Conservation (phyloP, 1,284 basidiomycete species). For the Ceratobasidium sp. region DNA sequence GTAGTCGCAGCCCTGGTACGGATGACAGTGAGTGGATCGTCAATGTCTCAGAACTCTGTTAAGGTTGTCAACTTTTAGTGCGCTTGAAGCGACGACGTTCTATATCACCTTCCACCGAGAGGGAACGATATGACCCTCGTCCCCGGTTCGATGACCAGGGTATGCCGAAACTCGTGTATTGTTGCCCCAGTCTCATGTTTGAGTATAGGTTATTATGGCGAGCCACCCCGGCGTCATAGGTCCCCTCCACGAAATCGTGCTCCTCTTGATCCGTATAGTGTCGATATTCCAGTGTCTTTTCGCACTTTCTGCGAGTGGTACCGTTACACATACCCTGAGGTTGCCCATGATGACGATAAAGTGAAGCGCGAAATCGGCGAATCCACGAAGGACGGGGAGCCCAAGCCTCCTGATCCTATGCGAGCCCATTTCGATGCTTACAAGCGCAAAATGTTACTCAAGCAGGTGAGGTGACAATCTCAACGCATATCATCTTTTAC, state of each 20-base stretch:
- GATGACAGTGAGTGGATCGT: constrained; percentile 68
- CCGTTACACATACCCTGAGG: constrained; percentile 79
- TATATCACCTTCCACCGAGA: constrained; percentile 82
- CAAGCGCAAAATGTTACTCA: constrained; percentile 85
- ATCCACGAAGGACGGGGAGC: constrained; percentile 64
- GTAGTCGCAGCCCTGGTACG: constrained; percentile 76
- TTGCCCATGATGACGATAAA: constrained; percentile 82
- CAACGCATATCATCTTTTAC: constrained; percentile 48
- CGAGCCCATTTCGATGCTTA: constrained; percentile 89
- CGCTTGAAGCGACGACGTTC: constrained; percentile 82
- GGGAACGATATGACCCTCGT: constrained; percentile 81
- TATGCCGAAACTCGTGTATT: constrained; percentile 52
- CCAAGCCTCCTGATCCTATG: constrained; percentile 83
- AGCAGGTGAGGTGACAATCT: constrained; percentile 72
- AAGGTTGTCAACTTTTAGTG: constrained; percentile 56
- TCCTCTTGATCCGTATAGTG: constrained; percentile 76
- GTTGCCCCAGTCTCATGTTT: neutral
- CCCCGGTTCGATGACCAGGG: constrained; percentile 83
- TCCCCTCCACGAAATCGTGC: constrained; percentile 63
- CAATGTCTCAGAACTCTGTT: neutral
- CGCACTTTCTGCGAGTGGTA: constrained; percentile 95
- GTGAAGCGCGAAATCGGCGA: constrained; percentile 80
- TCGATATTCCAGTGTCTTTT: constrained; percentile 83
- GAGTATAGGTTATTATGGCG: constrained; percentile 54
- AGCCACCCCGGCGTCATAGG: constrained; percentile 60